Evolutionary conservation across 192 early-diverging fungal species (phyloP).

Genomic region (Jimgerdemannia flammicorona): DNA sequence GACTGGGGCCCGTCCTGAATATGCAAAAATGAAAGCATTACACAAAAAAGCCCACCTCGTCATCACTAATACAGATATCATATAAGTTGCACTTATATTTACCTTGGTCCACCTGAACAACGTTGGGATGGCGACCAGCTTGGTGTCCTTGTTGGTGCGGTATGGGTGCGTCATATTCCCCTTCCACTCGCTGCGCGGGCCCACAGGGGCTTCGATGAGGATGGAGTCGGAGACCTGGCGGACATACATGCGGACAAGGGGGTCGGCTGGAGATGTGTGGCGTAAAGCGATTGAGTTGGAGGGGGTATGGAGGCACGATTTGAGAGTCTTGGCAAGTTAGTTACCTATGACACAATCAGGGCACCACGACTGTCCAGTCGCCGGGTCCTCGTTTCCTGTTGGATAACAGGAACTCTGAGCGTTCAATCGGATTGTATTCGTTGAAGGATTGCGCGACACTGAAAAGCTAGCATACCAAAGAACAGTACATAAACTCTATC

Average conservation of each 20-base stretch:
- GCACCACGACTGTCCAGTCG: constrained; percentile 45
- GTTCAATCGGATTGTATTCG: neutral
- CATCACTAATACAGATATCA: no score
- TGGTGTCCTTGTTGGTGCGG: constrained; percentile 17
- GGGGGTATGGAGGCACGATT: no score
- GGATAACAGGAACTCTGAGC: neutral
- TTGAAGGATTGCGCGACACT: neutral
- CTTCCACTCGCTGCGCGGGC: constrained; percentile 28
- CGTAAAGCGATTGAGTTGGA: neutral
- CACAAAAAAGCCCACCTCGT: no score
- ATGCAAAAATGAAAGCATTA: no score
- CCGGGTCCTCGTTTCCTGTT: constrained; percentile 30
- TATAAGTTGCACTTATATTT: neutral
- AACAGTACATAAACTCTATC: neutral
- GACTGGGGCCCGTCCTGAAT: no score
- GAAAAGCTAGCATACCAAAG: neutral
- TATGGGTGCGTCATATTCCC: constrained; percentile 32
- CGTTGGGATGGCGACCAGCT: constrained; percentile 37
- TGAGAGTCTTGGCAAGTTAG: neutral
- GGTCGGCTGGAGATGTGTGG: constrained; percentile 26
- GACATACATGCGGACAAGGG: constrained; percentile 33
- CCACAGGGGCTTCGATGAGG: constrained; percentile 38
- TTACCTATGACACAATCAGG: constrained; percentile 46
- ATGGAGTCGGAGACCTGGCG: constrained; percentile 22
- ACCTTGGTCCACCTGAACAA: constrained; percentile 28